A percentile compares a stretch with the other conserved stretches of the same genome.
These are phyloP conservation scores for Talaromyces marneffei DNA, from an alignment of 2,329 filamentous ascomycete species.

Conservation along the genomic window DNA sequence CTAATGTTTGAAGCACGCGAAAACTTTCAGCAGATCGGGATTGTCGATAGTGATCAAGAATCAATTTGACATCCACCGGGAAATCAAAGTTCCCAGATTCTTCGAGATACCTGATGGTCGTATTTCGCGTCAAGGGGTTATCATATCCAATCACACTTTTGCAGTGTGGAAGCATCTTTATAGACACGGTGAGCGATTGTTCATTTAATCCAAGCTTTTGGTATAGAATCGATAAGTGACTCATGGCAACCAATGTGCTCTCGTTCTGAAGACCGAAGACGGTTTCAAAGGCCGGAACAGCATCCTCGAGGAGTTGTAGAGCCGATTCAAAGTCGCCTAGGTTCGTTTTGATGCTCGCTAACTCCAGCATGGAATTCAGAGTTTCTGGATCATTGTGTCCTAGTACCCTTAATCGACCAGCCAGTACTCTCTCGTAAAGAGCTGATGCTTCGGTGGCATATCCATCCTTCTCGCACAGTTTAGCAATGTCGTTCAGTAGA, in stretches of 20 bases:
- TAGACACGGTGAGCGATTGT: conserved; percentile 22
- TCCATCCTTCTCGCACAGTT: conserved; percentile 25
- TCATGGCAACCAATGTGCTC: conserved; percentile 26
- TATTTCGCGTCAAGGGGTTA: conserved; percentile 22
- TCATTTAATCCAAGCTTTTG: conserved; percentile 26
- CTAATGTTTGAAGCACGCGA: conserved; percentile 24
- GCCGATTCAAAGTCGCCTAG: conserved; percentile 26
- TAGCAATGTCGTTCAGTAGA: conserved; percentile 25
- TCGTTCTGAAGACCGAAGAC: conserved; percentile 27
- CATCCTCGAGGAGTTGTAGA: conserved; percentile 25
- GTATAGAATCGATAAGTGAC: conserved; percentile 25
- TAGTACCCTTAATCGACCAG: conserved; percentile 25
- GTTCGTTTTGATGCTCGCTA: conserved; percentile 24
- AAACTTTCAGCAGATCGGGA: conserved; percentile 22
- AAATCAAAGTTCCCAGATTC: conserved; percentile 27
- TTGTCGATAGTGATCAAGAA: conserved; percentile 24
- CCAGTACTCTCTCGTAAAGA: conserved; percentile 27
- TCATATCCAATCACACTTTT: conserved; percentile 23
- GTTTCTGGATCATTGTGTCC: conserved; percentile 29
- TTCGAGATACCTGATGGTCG: conserved; percentile 23
- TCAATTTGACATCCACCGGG: conserved; percentile 22
- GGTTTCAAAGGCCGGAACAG: conserved; percentile 25
- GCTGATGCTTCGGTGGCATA: conserved; percentile 28
- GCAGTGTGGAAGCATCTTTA: conserved; percentile 24
- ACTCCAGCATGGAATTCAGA: conserved; percentile 26